Percentiles rank a stretch among this genome's conserved stretches.
These are phyloP conservation scores for Xylariaceae sp. DNA, from an alignment of 2,329 filamentous ascomycete species.

Conservation along the genomic window DNA sequence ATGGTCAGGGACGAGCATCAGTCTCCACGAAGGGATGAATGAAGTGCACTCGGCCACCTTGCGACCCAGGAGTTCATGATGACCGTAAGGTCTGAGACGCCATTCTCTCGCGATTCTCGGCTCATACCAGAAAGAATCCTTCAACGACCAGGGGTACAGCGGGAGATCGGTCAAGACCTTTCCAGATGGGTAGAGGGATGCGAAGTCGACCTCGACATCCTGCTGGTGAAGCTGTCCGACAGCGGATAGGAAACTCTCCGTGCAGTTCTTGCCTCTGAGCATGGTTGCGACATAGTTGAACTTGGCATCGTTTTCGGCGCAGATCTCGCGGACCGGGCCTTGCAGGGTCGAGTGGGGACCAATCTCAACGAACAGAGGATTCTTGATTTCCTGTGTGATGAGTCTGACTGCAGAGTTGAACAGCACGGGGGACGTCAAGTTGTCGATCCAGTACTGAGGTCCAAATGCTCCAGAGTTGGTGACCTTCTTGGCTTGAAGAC, in stretches of 20 bases:
- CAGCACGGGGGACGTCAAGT: slow-evolving; percentile 22
- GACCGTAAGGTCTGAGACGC: slow-evolving; percentile 19
- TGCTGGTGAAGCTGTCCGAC: slow-evolving; percentile 17
- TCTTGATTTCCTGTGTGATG: background rate
- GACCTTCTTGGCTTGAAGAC: slow-evolving; percentile 14
- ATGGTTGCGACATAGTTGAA: slow-evolving; percentile 15
- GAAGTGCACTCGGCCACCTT: slow-evolving; percentile 29
- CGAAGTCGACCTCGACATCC: slow-evolving; percentile 8
- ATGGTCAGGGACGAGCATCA: slow-evolving; percentile 35
- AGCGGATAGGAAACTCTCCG: slow-evolving; percentile 13
- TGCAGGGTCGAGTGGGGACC: slow-evolving; percentile 26
- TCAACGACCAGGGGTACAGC: slow-evolving; percentile 25
- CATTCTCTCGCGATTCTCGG: slow-evolving; percentile 17
- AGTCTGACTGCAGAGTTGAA: slow-evolving; percentile 20
- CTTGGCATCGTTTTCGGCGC: slow-evolving; percentile 3
- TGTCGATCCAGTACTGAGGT: slow-evolving; percentile 22
- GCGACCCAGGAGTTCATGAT: slow-evolving; percentile 30
- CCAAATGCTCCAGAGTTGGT: slow-evolving; percentile 6
- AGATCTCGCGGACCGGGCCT: slow-evolving; percentile 23
- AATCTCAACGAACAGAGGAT: slow-evolving; percentile 22
- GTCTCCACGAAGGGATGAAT: slow-evolving; percentile 38
- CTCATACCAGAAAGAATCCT: slow-evolving; percentile 23
- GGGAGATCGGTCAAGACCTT: slow-evolving; percentile 20
- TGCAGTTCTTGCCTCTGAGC: slow-evolving; percentile 15
- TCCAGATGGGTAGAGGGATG: slow-evolving; percentile 12